Evolutionary conservation across 768 basidiomycete species (phyloP).

Genomic region (Hirschioporus abietinus): DNA sequence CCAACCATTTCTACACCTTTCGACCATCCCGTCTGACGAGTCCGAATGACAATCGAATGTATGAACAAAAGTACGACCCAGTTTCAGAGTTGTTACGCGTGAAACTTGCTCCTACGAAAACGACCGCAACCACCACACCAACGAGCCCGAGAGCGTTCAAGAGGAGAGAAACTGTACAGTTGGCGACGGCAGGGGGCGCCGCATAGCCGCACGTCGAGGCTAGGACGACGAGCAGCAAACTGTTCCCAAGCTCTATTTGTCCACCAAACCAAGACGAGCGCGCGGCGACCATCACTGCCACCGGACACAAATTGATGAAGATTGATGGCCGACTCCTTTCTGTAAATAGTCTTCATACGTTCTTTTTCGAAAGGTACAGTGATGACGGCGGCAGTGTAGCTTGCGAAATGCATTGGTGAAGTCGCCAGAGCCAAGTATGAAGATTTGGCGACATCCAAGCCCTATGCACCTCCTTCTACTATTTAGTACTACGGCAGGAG

Average conservation of each 20-base stretch:
- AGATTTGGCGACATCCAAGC: too few species aligned
- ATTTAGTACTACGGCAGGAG: too few species aligned
- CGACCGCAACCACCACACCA: background rate
- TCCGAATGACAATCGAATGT: too few species aligned
- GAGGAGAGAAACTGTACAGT: background rate
- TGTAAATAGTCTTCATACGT: too few species aligned
- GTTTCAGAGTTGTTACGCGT: background rate
- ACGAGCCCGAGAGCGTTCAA: background rate
- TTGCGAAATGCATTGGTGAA: too few species aligned
- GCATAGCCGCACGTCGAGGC: conserved; percentile 1
- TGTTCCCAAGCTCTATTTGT: background rate
- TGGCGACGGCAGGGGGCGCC: background rate
- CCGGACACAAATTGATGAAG: background rate
- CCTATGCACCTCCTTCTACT: too few species aligned
- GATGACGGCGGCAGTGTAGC: too few species aligned
- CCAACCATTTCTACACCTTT: background rate
- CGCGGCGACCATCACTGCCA: background rate
- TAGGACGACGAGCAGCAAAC: background rate
- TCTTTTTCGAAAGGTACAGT: too few species aligned
- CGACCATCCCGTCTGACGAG: background rate
- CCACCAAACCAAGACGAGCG: background rate
- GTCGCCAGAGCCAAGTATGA: too few species aligned
- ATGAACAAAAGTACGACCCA: too few species aligned
- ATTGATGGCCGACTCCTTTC: background rate
- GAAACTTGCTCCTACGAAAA: background rate